These are phyloP conservation scores for Podosphaera leucotricha DNA, from an alignment of 2,329 filamentous ascomycete species.

Conservation along the genomic window DNA sequence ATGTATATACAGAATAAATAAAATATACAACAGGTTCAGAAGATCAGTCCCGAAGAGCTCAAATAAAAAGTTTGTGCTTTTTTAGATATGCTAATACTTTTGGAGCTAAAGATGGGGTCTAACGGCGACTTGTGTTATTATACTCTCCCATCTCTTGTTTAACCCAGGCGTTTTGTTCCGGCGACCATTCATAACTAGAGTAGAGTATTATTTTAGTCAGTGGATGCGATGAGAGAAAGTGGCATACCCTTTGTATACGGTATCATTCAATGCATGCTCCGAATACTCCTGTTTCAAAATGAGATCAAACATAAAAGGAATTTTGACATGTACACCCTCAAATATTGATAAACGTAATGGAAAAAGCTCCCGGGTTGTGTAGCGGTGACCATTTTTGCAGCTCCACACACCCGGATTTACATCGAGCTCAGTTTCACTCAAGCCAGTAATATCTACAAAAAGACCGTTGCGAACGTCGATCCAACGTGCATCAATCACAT, in stretches of 20 bases:
- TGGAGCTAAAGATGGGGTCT: neutral
- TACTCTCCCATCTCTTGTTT: conserved; percentile 11
- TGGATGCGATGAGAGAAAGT: neutral
- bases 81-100: neutral
- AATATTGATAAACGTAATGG: conserved; percentile 52
- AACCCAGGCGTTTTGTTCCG: conserved; percentile 34
- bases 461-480: conserved; percentile 54
- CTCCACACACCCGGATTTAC: conserved; percentile 41
- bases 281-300: conserved; percentile 44
- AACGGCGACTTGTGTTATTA: neutral
- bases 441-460: conserved; percentile 63
- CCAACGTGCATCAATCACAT: conserved; percentile 69
- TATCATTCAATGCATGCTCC: conserved; percentile 32
- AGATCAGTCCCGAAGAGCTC: too few relatives aligned
- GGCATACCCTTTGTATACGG: conserved; percentile 36
- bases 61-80: too few relatives aligned
- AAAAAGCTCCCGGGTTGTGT: conserved; percentile 47
- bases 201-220: too few relatives aligned
- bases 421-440: conserved; percentile 41
- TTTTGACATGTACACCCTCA: conserved; percentile 44
- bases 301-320: conserved; percentile 46
- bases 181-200: conserved; percentile 34
- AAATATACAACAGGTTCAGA: too few relatives aligned
- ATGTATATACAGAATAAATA: too few relatives aligned
- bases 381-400: conserved; percentile 62